phyloP scores from a whole-genome alignment of 352 stramenopile genomes.

The Globisporangium paroecandrum region DNA sequence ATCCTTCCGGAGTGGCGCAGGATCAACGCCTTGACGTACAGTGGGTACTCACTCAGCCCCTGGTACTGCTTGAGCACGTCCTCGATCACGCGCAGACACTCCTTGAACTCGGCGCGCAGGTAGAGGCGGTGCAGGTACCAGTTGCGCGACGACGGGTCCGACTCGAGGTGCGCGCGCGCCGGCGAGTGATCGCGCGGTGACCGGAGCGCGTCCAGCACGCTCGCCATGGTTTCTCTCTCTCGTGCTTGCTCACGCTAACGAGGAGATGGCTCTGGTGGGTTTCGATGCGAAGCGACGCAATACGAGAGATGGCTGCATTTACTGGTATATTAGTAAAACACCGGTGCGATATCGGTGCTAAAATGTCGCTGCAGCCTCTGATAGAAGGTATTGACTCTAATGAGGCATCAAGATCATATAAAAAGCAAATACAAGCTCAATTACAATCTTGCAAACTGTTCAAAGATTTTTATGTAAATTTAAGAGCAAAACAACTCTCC shows the following conservation, averaged over 20 bases:
- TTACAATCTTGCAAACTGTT: no score
- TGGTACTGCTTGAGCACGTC: constrained; percentile 78
- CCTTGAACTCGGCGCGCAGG: constrained; percentile 80
- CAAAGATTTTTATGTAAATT: neutral
- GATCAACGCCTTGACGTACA: constrained; percentile 92
- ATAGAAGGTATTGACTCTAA: no score
- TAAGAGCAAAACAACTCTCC: no score
- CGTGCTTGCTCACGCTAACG: neutral
- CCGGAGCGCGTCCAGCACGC: constrained; percentile 45
- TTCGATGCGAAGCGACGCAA: neutral
- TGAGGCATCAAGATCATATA: no score
- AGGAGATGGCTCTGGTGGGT: neutral
- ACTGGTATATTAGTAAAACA: neutral
- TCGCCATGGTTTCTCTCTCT: constrained; percentile 13
- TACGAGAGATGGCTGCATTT: neutral
- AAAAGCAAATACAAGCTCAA: no score
- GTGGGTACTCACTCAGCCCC: constrained; percentile 88
- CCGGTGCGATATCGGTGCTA: neutral
- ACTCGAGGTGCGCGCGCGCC: constrained; percentile 21
- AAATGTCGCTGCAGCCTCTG: neutral
- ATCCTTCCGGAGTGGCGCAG: constrained; percentile 85
- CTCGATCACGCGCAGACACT: constrained; percentile 90
- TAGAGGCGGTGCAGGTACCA: constrained; percentile 87
- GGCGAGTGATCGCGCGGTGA: constrained; percentile 49
- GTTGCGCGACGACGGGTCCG: constrained; percentile 61